Evolutionary conservation across 1,284 basidiomycete species (phyloP), one percentile per base, ranked within the genome.

Genomic region (Sparassis latifolia): DNA sequence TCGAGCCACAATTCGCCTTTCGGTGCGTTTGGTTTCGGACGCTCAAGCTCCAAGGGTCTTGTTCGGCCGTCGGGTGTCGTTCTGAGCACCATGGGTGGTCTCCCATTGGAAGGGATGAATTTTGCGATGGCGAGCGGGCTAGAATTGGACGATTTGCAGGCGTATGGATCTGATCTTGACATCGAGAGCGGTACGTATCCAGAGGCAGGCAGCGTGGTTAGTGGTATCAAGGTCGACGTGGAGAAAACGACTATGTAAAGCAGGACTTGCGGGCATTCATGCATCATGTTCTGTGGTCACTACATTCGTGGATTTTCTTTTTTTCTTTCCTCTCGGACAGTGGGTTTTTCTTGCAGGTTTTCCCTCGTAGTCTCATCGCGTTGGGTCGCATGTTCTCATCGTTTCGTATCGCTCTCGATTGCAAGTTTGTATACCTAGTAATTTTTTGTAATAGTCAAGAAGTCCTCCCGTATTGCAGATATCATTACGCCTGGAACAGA

Each of bases 51-150:
- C 43, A 62, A 57, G 53, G 61, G 55, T 28, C 51, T 63, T 42
- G 54, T 63, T 44, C 63, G 66, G 33, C 61, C 59, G n/a, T 54
- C 56, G 47, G 84, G 83, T 47, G 74, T 86, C 40, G 71, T 87
- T 54, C 71, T 87, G 48, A 85, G 80, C 52, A 86, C 84, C 6
- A 71, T 86, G 42, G 82, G 82, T 35, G 84, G 77, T 61, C 78
- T 85, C 43, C 76, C 62, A 32, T 61, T 62, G 12, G 66, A 62
- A n/a, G 59, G 50, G 28, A 58, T 64, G 51, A 55, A 45, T 44
- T 52, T 52, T 48, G 53, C 44, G 45, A 62, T 57, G 51, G 57
- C 52, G 48, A 78, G 59, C 73, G 77, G 37, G 70, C 79, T 64
- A 57, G 65, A 60, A 57, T 67, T 58, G 78, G 79, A 82, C 58